A percentile compares a stretch with the other conserved stretches of the same genome.
Conservation (phyloP, 176 grass and related monocot species). For the Saccharum officinarum region DNA sequence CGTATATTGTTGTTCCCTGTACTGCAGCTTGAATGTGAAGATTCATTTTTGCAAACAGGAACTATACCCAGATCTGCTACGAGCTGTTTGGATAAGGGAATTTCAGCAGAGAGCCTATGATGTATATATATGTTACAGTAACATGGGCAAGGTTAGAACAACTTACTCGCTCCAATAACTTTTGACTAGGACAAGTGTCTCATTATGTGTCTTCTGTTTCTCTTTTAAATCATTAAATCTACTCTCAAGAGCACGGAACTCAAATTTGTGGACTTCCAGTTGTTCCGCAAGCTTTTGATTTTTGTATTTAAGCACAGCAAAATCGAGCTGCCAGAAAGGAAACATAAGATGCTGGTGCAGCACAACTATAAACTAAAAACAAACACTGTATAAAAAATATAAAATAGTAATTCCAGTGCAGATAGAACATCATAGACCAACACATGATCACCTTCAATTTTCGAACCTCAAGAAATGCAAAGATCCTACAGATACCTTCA, state of each 20-base stretch:
- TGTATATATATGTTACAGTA: not conserved
- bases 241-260: constrained; percentile 68
- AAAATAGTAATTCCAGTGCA: not conserved
- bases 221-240: constrained; percentile 75
- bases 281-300: constrained; percentile 90
- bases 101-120: not conserved
- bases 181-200: constrained; percentile 64
- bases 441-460: not conserved
- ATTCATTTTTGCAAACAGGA: constrained; percentile 52
- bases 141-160: constrained; percentile 8
- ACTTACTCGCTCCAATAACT: constrained; percentile 65
- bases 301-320: constrained; percentile 85
- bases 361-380: constrained; percentile 23
- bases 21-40: constrained; percentile 38
- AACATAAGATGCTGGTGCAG: constrained; percentile 18
- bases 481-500: not conserved
- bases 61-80: constrained; percentile 54
- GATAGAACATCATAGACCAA: not conserved
- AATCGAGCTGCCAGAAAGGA: constrained; percentile 61
- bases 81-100: constrained; percentile 52
- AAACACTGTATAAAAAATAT: not conserved
- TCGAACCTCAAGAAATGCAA: not conserved
- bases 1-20: constrained; percentile 25
- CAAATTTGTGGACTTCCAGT: constrained; percentile 82
- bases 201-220: constrained; percentile 53